Evolutionary conservation across 78 protist species (phyloP).

Genomic region (Polysphondylium violaceum): DNA sequence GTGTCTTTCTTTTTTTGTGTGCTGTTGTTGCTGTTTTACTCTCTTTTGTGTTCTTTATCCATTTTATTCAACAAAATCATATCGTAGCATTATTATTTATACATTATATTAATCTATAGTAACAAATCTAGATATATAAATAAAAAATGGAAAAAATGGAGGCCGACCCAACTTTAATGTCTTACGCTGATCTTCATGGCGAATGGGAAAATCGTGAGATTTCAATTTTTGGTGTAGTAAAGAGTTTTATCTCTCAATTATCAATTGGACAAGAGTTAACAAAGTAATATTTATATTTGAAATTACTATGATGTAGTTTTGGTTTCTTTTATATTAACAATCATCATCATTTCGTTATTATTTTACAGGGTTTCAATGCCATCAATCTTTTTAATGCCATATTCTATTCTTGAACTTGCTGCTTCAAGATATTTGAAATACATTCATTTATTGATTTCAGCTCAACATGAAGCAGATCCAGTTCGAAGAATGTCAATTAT

Average conservation of each 20-base stretch:
- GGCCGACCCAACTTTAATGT: constrained; percentile 44
- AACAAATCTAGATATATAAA: no score
- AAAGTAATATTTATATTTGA: constrained; percentile 28
- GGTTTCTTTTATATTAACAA: neutral
- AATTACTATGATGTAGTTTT: no score
- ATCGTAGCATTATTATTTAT: no score
- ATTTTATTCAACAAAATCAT: no score
- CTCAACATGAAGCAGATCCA: constrained; percentile 63
- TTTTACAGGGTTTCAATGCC: constrained; percentile 75
- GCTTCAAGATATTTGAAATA: constrained; percentile 65
- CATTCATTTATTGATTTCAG: constrained; percentile 37
- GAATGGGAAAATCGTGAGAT: constrained; percentile 77
- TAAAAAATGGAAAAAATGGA: constrained; percentile 27
- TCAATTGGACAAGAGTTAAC: constrained; percentile 79
- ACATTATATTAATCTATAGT: no score
- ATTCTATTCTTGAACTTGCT: constrained; percentile 64
- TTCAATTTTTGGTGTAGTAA: constrained; percentile 74
- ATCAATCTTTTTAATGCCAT: constrained; percentile 76
- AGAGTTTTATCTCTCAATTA: constrained; percentile 66
- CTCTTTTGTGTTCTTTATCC: no score
- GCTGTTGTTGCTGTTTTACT: no score
- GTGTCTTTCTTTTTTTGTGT: no score
- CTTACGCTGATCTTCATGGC: constrained; percentile 66
- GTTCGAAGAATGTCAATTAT: constrained; percentile 74
- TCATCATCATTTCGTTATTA: neutral